Evolutionary conservation across 1,284 basidiomycete genomes (phyloP), one percentile per base, ranked within the genome.

Genomic region (Microbotryum intermedium): DNA sequence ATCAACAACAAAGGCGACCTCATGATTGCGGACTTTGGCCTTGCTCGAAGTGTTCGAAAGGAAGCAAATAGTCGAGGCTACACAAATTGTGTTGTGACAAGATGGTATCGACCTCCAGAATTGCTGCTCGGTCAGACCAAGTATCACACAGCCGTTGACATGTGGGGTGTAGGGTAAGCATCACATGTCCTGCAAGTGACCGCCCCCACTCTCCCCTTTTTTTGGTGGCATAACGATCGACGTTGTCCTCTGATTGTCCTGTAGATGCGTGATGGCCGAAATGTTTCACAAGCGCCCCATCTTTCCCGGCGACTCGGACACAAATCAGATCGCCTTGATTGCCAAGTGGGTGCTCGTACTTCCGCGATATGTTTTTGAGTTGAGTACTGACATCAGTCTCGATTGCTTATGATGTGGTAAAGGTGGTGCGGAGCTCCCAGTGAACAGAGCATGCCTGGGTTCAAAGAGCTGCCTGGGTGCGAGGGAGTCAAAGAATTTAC

Each of bases 51-150:
- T 23, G 73, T 75, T 54, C 70, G 73, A 42, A 68, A 70, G 52
- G 69, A 69, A 8, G 55, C 57, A 25, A 42, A 25, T 10, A 46
- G 51, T 2, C 49, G 34, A 64, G 55, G 86, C 73, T 97, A 97
- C 73, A 99, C 95, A 2, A 94, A 94, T 71, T 95, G 91, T 76
- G 95, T 98, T 28, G 94, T 98, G n/a, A 98, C 94, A 10, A 79
- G 93, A 48, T 98, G 95, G 94, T 98, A 98, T 73, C 84, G 95
- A 30, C 93, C 95, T 6, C 94, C 95, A 0, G 94, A 99, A 77
- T 79, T 99, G 2, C 78, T 98, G 20, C 81, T 97, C 6, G 93
- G 94, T 46, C 87, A 90, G 42, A 81, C 85, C 52, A 69, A 87
- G 67, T 98, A 98, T 72, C 90, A 90, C 5, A 88, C 90, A 0